A percentile compares a stretch with the other conserved stretches of the same genome.
Conservation (phyloP, 805 yeast genomes). For the Saccharomyces jurei region DNA sequence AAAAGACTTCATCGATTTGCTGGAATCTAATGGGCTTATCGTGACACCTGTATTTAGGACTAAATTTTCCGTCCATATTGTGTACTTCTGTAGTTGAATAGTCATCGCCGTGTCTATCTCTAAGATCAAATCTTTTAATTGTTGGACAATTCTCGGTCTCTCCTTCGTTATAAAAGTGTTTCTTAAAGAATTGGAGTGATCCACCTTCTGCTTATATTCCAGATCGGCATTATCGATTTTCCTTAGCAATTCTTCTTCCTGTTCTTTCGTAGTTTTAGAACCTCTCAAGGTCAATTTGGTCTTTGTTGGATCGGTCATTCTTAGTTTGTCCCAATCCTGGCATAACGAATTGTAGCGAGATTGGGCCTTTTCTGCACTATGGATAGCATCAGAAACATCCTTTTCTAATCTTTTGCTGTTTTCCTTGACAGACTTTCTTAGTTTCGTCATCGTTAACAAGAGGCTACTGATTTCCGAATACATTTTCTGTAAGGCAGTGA, state of each 20-base stretch:
- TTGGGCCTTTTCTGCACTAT: constrained; percentile 83
- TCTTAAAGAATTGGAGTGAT: constrained; percentile 62
- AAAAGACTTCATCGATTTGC: constrained; percentile 60
- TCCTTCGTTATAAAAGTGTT: constrained; percentile 62
- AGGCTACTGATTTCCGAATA: constrained; percentile 74
- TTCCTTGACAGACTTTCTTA: constrained; percentile 74
- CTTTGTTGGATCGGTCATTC: constrained; percentile 74
- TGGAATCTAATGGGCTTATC: constrained; percentile 59
- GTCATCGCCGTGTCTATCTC: constrained; percentile 88
- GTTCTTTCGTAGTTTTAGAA: constrained; percentile 66
- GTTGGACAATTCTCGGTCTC: constrained; percentile 69
- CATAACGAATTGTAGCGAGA: constrained; percentile 68
- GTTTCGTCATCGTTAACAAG: constrained; percentile 57
- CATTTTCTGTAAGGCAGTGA: constrained; percentile 74
- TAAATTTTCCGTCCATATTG: constrained; percentile 78
- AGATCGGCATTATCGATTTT: constrained; percentile 80
- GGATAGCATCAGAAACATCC: constrained; percentile 74
- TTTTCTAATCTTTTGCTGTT: constrained; percentile 75
- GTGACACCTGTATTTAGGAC: constrained; percentile 79
- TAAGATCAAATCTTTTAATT: constrained; percentile 65
- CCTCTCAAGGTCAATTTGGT: constrained; percentile 76
- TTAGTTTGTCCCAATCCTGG: constrained; percentile 76
- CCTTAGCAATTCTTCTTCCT: constrained; percentile 79
- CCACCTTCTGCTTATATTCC: constrained; percentile 75
- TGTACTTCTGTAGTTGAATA: constrained; percentile 79